A percentile compares a stretch with the other conserved stretches of the same genome.
Conservation (phyloP, 306 rosid species). For the Pyrus pyrifolia region DNA sequence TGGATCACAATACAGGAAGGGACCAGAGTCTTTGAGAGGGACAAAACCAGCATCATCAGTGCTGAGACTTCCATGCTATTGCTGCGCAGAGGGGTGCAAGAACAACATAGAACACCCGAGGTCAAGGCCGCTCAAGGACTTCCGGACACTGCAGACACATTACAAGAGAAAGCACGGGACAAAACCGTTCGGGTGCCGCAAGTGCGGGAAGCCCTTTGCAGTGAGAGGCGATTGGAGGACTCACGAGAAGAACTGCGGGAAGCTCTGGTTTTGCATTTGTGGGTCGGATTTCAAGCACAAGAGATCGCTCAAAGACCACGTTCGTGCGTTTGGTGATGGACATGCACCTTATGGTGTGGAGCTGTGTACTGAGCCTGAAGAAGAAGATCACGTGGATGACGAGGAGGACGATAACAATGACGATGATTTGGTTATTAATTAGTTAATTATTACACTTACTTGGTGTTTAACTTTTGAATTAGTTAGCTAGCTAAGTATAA, state of each 20-base stretch:
- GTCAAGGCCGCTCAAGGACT: slow-evolving; percentile 83
- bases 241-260: slow-evolving; percentile 94
- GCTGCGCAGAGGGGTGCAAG: slow-evolving; percentile 90
- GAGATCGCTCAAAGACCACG: slow-evolving; percentile 88
- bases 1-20: slow-evolving; percentile 86
- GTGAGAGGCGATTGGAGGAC: slow-evolving; percentile 96
- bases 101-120: slow-evolving; percentile 80
- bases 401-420: background rate
- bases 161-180: slow-evolving; percentile 92
- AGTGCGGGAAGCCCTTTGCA: slow-evolving; percentile 79
- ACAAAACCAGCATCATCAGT: slow-evolving; percentile 69
- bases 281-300: slow-evolving; percentile 95
- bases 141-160: slow-evolving; percentile 85
- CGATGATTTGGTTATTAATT: background rate
- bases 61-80: slow-evolving; percentile 80
- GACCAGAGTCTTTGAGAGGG: slow-evolving; percentile 80
- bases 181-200: slow-evolving; percentile 78
- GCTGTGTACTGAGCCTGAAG: slow-evolving; percentile 33
- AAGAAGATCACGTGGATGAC: slow-evolving; percentile 16
- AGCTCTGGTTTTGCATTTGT: slow-evolving; percentile 92
- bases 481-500: background rate
- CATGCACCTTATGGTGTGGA: slow-evolving; percentile 69
- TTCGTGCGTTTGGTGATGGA: slow-evolving; percentile 73
- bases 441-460: background rate
- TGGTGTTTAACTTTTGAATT: background rate